Base-by-base conservation (phyloP, 2,329 filamentous ascomycete species). In the Lasiodiplodia citricola region DNA sequence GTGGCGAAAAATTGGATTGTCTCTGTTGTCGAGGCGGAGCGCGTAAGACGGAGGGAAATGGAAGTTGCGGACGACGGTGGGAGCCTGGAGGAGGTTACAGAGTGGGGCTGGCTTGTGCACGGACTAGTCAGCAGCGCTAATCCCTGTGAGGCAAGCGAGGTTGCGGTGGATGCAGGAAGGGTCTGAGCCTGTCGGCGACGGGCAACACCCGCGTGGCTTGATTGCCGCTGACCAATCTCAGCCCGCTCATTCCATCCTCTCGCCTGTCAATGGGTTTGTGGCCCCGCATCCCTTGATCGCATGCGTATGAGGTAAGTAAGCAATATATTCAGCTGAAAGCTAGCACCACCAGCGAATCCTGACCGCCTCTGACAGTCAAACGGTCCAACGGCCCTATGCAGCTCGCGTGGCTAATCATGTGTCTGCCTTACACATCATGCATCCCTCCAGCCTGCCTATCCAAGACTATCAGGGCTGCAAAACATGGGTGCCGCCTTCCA, bases 391-490 rank as follows among this genome's bases (percentile, higher is more conserved):
- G 31, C 55, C 11, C 5, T 13, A 38, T 14, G 31, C 55, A 16
- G 31, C 2, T 4, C 7, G 21, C 31, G 5, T 38, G 18, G 25
- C 58, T 50, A 50, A 31, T 51, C 58, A 51, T 63, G 58, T 63
- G 58, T 21, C 41, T 47, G 58, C 41, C 58, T 63, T 63, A 63
- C 58, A 50, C 25, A 35, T 63, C 41, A 28, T 21, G 1, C 14
- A 44, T 44, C 18, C 14, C 11, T 10, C 21, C 37, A 23, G 28
- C 37, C 35, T 58, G 13, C 35, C 56, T 44, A 25, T 10, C 28
- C 35, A 10, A 35, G 31, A 35, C 10, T 7, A 21, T n/a, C 14
- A n/a, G 16, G 16, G 41, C 5, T 18, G 18, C 25, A 44, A 41
- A 8, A 18, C n/a, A 16, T 6, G 21, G 37, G n/a, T 35, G 28